Base-by-base conservation (phyloP, 306 rosid species). In the Cotoneaster glaucophyllus region DNA sequence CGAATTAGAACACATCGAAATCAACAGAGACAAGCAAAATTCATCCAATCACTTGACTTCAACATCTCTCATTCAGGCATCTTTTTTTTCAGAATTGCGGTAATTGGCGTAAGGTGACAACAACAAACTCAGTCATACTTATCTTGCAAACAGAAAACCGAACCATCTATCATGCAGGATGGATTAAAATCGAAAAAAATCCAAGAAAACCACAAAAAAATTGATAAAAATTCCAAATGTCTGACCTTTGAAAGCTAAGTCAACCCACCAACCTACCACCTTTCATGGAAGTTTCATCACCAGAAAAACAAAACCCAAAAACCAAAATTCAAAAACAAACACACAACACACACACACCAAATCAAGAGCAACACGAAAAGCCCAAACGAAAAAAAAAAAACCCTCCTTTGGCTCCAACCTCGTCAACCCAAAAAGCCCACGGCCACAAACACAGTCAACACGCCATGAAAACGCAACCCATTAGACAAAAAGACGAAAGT, bases 251-350 rank as follows among this genome's bases (percentile, higher is more conserved):
- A 77, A 82, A 74, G 71, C 43, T 74, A 87, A 93, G 98, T 87
- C 96, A 93, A 93, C 96, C 84, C 79, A 79, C 77, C 84, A 89
- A 91, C 88, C 97, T 83, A 93, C 96, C 97, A 93, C 88, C 98
- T 84, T 93, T 87, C 83, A 66, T 70, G 79, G 74, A 87, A 76
- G 31, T 58, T 73, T 67, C 26, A 75, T 76, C 32, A 79, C 52
- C 28, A 56, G 69, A 74, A 52, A 63, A 56, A 1, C 77, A 71
- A 74, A 77, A 75, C 82, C 85, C 86, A 82, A 84, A 75, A 80
- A 73, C 83, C 87, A 79, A 80, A 78, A 76, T 21, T 71, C 62
- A 74, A 78, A 48, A 85, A 80, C 41, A 83, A 70, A 78, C 81
- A 75, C 79, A 70, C 77, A 26, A 57, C 25, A 61, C 53, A 75